Evolutionary conservation across 2,329 filamentous ascomycete genomes (phyloP), one percentile per base, ranked within the genome.

Genomic region (Grosmannia clavigera): DNA sequence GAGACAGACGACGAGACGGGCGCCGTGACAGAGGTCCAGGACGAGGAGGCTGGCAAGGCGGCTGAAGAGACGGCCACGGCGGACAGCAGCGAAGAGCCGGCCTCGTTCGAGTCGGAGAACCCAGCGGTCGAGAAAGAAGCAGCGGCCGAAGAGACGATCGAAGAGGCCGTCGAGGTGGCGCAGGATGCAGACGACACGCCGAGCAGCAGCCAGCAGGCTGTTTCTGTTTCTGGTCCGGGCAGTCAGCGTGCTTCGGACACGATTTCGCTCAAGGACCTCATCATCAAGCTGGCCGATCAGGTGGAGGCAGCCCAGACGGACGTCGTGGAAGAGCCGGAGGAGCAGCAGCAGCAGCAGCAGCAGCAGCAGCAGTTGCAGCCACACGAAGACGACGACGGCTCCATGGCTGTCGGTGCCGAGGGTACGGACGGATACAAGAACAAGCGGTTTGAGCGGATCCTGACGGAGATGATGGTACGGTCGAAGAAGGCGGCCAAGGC

Each of bases 391-490:
- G 67, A 70, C 10, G 66, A 66, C 19, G 61, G 64, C 16, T 19
- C 31, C 1, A n/a, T 46, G 19, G 19, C 19, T 9, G 16, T n/a
- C 2, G 43, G 19, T 6, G 58, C 43, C 3, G 43, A 50, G 33
- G 31, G 3, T 19, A 19, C 9, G 16, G 6, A 50, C 55, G 50
- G 71, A 65, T 58, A 67, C 63, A 77, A 77, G 61, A 69, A 82
- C 25, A 72, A 73, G 61, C 73, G 73, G 11, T 81, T 83, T 63
- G 78, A 81, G 65, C 72, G 71, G 54, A 77, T 82, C 58, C 72
- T 83, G 43, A 75, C 75, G 3, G 72, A 78, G 60, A 69, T 83
- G 55, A 75, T 78, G 12, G 70, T 72, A 59, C 69, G 73, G 62
- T 67, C 74, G 6, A 70, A 69, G 63, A 64, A 54, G 22, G 33